Evolutionary conservation across 805 yeast species (phyloP).

Genomic region (Hanseniaspora vineae): DNA sequence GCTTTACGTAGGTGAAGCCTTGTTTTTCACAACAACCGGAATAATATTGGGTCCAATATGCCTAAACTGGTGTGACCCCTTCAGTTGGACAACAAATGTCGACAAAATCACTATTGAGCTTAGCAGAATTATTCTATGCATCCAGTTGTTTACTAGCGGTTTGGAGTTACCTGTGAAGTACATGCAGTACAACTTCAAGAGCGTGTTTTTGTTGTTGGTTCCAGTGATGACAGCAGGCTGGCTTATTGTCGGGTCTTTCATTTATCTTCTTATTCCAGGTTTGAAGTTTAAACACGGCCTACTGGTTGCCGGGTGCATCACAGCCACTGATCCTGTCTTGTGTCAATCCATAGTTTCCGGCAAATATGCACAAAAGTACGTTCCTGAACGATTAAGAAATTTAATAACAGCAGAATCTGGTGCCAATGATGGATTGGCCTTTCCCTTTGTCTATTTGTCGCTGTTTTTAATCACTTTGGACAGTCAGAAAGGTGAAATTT

Average conservation of each 20-base stretch:
- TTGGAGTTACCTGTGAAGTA: slow-evolving; percentile 86
- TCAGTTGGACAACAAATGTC: slow-evolving; percentile 43
- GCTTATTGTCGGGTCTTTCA: slow-evolving; percentile 67
- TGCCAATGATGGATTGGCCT: slow-evolving; percentile 93
- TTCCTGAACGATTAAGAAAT: slow-evolving; percentile 75
- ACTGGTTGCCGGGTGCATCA: slow-evolving; percentile 72
- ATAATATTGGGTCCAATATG: slow-evolving; percentile 82
- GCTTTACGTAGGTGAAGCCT: slow-evolving; percentile 81
- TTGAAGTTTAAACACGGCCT: slow-evolving; percentile 60
- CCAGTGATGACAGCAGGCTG: slow-evolving; percentile 91
- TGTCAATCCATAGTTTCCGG: slow-evolving; percentile 94
- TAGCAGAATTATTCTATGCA: slow-evolving; percentile 67
- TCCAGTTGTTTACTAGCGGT: slow-evolving; percentile 88
- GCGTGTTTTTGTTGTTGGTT: slow-evolving; percentile 58
- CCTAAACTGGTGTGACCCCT: slow-evolving; percentile 70
- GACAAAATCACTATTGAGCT: slow-evolving; percentile 75
- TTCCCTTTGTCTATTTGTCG: slow-evolving; percentile 71
- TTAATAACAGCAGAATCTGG: slow-evolving; percentile 71
- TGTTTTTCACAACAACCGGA: slow-evolving; percentile 77
- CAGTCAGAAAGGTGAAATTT: slow-evolving; percentile 35
- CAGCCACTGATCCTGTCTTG: slow-evolving; percentile 91
- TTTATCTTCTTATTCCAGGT: slow-evolving; percentile 67
- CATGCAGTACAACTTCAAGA: slow-evolving; percentile 71
- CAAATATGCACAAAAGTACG: slow-evolving; percentile 59
- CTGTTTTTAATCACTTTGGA: slow-evolving; percentile 53